Evolutionary conservation across 805 yeast genomes (phyloP).

Genomic region (Candida sphagnicola): DNA sequence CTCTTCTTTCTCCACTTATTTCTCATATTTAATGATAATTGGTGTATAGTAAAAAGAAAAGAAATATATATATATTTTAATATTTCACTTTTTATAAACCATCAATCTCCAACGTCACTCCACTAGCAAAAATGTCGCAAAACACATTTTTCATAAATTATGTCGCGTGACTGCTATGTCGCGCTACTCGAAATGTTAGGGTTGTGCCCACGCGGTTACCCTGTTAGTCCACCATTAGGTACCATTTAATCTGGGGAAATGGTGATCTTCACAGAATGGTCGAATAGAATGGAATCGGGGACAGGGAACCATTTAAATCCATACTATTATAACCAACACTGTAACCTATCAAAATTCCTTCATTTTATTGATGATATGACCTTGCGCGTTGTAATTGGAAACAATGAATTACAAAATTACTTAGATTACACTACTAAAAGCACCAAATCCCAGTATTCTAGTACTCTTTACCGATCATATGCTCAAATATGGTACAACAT

Average conservation of each 20-base stretch:
- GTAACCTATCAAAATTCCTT: too few species aligned
- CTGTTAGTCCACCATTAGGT: neutral
- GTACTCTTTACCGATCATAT: too few species aligned
- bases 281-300: neutral
- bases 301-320: too few species aligned
- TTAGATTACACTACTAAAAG: too few species aligned
- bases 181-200: neutral
- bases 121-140: neutral
- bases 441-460: too few species aligned
- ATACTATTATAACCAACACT: too few species aligned
- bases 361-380: too few species aligned
- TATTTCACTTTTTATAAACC: constrained; percentile 2
- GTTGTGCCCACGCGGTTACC: neutral
- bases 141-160: too few species aligned
- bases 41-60: constrained; percentile 18
- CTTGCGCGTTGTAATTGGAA: too few species aligned
- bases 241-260: too few species aligned
- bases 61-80: constrained; percentile 2
- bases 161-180: neutral
- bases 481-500: too few species aligned
- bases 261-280: neutral
- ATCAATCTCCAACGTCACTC: neutral
- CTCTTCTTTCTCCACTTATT: constrained; percentile 99
- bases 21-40: constrained; percentile 60
- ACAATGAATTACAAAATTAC: too few species aligned